Evolutionary conservation across 2,329 filamentous ascomycete genomes (phyloP), one percentile per base, ranked within the genome.

Genomic region (Huntiella abstrusa): DNA sequence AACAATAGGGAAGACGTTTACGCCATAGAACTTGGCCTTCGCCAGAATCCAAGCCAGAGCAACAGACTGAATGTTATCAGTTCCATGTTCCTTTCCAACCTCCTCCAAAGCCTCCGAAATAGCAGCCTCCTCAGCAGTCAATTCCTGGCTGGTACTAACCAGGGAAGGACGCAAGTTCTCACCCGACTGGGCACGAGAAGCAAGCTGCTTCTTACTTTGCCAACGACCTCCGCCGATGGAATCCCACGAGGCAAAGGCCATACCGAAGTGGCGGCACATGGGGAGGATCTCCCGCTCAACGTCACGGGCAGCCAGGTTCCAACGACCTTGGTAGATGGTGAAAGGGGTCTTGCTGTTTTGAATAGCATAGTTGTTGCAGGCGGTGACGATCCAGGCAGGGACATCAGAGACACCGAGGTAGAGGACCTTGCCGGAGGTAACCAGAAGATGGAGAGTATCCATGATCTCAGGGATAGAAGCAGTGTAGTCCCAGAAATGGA

Each of bases 201-300:
- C 58, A 40, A 63, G 28, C 45, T 56, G 54, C 46, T 58, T 58
- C 46, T 55, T 54, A 12, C 62, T 60, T 56, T 70, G 65, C 57
- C 71, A 68, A 46, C 62, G 60, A 36, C 71, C 71, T 60, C 59
- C 65, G 13, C 71, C 72, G 4, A 77, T 59, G 0, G 68, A 70
- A 43, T 72, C 75, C 73, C 73, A 82, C 0, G 76, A 74, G 0
- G 65, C 60, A 3, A 77, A 52, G 16, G 62, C 76, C 75, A 67
- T 65, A 47, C 62, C 62, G 32, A 61, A 61, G 17, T 58, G 54
- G 12, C 59, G 57, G 4, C 56, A 56, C 62, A 67, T 64, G 3
- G 65, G 64, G 8, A 68, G 53, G 39, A 65, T 62, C 3, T 65
- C 62, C 13, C 62, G 58, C 51, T 66, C 62, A 19, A 64, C 53